Percentiles rank a stretch among this genome's conserved stretches.
Evolutionary conservation across 2,329 filamentous ascomycete genomes (phyloP).

Genomic region (Sporothrix curviconia): DNA sequence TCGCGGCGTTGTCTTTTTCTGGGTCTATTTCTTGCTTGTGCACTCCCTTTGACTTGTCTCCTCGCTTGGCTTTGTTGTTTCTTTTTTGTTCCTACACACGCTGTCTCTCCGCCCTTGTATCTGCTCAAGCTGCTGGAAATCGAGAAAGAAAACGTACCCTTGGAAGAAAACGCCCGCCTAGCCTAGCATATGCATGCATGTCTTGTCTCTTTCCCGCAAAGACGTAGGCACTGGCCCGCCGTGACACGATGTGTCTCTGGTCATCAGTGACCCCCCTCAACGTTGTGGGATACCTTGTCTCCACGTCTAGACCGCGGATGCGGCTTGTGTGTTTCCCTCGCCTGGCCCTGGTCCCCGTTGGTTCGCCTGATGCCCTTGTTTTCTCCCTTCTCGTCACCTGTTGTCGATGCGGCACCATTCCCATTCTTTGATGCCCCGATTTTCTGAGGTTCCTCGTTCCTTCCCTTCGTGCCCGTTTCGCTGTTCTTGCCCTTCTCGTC

Average conservation of each 20-base stretch:
- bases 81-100: not conserved
- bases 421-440: slow-evolving; percentile 16
- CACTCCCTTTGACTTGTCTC: not conserved
- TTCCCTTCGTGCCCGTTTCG: not conserved
- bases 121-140: not conserved
- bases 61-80: not conserved
- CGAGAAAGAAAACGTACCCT: slow-evolving; percentile 8
- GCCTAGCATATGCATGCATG: slow-evolving; percentile 5
- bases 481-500: slow-evolving; percentile 6
- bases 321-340: slow-evolving; percentile 15
- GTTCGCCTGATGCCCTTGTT: slow-evolving; percentile 32
- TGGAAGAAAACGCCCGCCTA: not conserved
- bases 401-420: slow-evolving; percentile 15
- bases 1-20: not conserved
- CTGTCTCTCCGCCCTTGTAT: not conserved
- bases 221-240: not conserved
- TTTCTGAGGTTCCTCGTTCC: slow-evolving; percentile 11
- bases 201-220: not conserved
- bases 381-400: slow-evolving; percentile 24
- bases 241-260: slow-evolving; percentile 2
- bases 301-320: slow-evolving; percentile 7
- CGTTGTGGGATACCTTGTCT: no score
- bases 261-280: slow-evolving; percentile 8
- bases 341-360: slow-evolving; percentile 20
- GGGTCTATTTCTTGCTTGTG: not conserved